Conservation (phyloP, 106 monocot genomes). For the Dendrobium catenatum region DNA sequence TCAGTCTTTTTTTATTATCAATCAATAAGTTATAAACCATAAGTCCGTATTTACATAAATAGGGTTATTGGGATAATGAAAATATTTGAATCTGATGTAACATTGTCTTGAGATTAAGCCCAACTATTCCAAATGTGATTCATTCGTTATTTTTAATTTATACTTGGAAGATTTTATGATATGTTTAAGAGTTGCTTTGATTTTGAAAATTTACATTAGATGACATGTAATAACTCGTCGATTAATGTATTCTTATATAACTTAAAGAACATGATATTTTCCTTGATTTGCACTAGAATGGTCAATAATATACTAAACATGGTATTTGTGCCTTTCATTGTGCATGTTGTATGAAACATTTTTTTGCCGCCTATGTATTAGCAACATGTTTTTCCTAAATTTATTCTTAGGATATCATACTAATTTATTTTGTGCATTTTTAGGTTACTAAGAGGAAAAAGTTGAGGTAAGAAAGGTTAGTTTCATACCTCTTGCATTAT, state of each 20-base stretch:
- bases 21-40: neutral
- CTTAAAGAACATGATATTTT: neutral
- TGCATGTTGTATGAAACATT: neutral
- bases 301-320: neutral
- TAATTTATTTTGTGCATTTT: neutral
- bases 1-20: neutral
- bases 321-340: neutral
- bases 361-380: neutral
- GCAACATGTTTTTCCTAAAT: neutral
- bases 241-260: neutral
- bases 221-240: neutral
- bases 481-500: neutral
- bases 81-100: neutral
- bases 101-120: neutral
- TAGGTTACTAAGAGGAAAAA: neutral
- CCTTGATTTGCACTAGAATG: neutral
- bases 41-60: neutral
- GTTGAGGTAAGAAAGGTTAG: neutral
- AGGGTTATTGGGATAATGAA: neutral
- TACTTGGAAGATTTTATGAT: neutral
- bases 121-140: neutral
- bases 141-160: neutral
- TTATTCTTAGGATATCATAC: neutral
- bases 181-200: neutral
- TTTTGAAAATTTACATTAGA: neutral